phyloP scores from a whole-genome alignment of 2,329 filamentous ascomycete genomes.

The Ceratocystis colombiana region DNA sequence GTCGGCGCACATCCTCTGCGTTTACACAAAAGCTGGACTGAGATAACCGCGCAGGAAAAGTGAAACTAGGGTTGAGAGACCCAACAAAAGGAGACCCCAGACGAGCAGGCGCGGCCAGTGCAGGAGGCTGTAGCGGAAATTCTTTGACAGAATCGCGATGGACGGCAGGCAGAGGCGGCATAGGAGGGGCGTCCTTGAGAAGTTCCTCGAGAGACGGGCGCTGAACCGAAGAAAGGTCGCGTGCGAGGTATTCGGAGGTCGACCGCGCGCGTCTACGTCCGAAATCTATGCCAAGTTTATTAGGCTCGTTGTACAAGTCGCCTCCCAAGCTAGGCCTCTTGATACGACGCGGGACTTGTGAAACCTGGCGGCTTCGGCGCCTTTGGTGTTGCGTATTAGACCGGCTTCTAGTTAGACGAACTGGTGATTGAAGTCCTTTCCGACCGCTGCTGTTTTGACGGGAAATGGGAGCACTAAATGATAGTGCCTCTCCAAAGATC shows the following conservation, averaged over 20 bases:
- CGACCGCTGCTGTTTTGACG: slow-evolving; percentile 42
- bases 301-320: slow-evolving; percentile 44
- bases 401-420: slow-evolving; percentile 42
- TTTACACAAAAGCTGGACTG: slow-evolving; percentile 39
- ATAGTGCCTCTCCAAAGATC: slow-evolving; percentile 10
- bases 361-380: slow-evolving; percentile 33
- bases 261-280: slow-evolving; percentile 21
- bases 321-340: slow-evolving; percentile 47
- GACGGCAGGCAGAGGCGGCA: slow-evolving; percentile 20
- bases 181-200: slow-evolving; percentile 29
- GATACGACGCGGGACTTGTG: slow-evolving; percentile 39
- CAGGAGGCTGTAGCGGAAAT: slow-evolving; percentile 21
- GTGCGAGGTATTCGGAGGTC: slow-evolving; percentile 24
- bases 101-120: slow-evolving; percentile 36
- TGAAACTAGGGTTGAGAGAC: slow-evolving; percentile 43
- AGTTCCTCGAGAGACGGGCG: slow-evolving; percentile 37
- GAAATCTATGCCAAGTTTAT: slow-evolving; percentile 29
- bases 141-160: slow-evolving; percentile 19
- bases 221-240: slow-evolving; percentile 34
- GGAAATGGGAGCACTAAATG: slow-evolving; percentile 19
- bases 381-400: slow-evolving; percentile 48
- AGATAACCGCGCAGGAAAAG: slow-evolving; percentile 49
- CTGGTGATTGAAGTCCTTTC: slow-evolving; percentile 45
- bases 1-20: slow-evolving; percentile 36
- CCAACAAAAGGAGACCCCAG: slow-evolving; percentile 50